phyloP scores from a whole-genome alignment of 495 filamentous ascomycete species.

The Tuber borchii region DNA sequence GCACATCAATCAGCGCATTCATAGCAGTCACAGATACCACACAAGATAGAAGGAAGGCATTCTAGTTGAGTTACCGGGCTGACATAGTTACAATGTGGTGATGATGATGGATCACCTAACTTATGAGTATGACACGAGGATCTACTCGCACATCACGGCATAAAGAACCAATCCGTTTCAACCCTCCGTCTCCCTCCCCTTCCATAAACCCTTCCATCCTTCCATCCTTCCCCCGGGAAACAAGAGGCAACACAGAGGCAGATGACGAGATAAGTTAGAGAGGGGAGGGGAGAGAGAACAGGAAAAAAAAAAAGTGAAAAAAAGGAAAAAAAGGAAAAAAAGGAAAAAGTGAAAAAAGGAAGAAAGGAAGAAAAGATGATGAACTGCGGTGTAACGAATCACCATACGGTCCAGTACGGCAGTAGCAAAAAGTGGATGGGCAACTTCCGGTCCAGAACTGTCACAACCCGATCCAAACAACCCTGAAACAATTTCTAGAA shows the following conservation, averaged over 20 bases:
- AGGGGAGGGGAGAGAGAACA: too few relatives aligned
- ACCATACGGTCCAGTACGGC: not conserved
- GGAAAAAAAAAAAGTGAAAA: too few relatives aligned
- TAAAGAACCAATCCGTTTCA: not conserved
- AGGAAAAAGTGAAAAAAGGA: not conserved
- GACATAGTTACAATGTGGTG: not conserved
- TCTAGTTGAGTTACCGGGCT: not conserved
- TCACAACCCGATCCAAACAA: constrained; percentile 5
- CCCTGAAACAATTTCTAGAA: constrained; percentile 2
- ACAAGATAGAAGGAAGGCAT: not conserved
- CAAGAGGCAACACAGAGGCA: not conserved
- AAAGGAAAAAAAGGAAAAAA: not conserved
- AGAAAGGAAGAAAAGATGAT: not conserved
- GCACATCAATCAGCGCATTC: not conserved
- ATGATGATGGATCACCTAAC: not conserved
- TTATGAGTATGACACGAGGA: not conserved
- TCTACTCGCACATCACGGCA: not conserved
- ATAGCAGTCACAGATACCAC: not conserved
- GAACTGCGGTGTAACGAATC: not conserved
- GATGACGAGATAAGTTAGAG: not conserved
- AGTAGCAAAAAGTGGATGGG: not conserved
- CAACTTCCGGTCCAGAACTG: not conserved
- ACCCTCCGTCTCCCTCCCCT: not conserved
- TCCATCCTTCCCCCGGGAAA: not conserved
- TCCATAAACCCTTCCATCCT: not conserved